These are phyloP conservation scores for Blastobotrys terrestris DNA, from an alignment of 805 yeast genomes.

Conservation along the genomic window DNA sequence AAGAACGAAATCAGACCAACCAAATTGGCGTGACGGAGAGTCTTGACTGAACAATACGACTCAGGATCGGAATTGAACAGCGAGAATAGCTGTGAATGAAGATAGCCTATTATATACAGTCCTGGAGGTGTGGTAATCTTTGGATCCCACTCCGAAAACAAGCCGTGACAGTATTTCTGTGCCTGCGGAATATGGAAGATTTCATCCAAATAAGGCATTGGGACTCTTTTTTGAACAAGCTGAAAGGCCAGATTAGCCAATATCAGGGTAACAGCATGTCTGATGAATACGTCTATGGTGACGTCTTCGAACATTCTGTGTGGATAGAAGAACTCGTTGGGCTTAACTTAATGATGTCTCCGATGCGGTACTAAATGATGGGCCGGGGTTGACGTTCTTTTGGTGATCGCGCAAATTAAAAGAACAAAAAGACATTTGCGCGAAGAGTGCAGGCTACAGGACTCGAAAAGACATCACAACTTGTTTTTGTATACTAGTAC, in stretches of 20 bases:
- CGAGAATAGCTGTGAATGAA: slow-evolving; percentile 18
- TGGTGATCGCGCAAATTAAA: no score
- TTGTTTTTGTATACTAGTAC: no score
- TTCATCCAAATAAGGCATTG: slow-evolving; percentile 51
- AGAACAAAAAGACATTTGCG: no score
- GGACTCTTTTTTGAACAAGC: slow-evolving; percentile 10
- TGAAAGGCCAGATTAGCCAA: background rate
- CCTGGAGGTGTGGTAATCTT: slow-evolving; percentile 98
- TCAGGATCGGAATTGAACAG: slow-evolving; percentile 7
- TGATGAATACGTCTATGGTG: background rate
- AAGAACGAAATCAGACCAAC: slow-evolving; percentile 34
- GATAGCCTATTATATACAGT: slow-evolving; percentile 48
- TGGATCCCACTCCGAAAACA: slow-evolving; percentile 69
- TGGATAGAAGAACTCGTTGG: no score
- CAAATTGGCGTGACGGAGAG: slow-evolving; percentile 53
- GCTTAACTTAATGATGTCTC: no score
- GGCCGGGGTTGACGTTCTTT: no score
- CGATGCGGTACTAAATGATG: no score
- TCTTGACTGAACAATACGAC: slow-evolving; percentile 30
- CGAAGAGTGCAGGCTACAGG: no score
- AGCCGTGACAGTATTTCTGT: slow-evolving; percentile 52
- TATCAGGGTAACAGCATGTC: background rate
- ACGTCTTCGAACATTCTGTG: background rate
- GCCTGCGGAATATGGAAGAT: slow-evolving; percentile 82
- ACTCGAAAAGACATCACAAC: no score